Conservation (phyloP, 768 basidiomycete genomes). For the Hemileccinum rubropunctum region DNA sequence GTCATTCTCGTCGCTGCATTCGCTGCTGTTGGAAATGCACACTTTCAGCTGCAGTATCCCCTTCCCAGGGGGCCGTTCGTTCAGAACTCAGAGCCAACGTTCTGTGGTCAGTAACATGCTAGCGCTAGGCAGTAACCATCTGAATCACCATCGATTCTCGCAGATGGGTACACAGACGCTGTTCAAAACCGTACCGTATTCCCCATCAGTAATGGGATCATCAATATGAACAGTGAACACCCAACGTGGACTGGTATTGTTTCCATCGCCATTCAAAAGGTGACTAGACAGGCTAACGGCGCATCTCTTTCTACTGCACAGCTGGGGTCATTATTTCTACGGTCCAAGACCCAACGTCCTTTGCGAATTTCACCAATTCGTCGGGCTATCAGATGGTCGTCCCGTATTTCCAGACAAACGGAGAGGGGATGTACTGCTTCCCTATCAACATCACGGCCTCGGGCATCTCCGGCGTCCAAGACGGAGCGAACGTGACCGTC, state of each 20-base stretch:
- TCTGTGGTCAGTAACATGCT: conserved; percentile 56
- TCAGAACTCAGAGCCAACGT: conserved; percentile 52
- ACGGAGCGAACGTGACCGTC: conserved; percentile 74
- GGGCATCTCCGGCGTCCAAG: conserved; percentile 41
- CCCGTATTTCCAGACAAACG: conserved; percentile 47
- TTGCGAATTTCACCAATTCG: conserved; percentile 49
- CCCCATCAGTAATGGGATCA: conserved; percentile 60
- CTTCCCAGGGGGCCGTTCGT: conserved; percentile 67
- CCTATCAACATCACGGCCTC: conserved; percentile 57
- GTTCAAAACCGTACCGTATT: conserved; percentile 60
- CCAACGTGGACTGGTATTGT: conserved; percentile 51
- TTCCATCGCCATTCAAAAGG: neutral
- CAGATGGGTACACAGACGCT: conserved; percentile 46
- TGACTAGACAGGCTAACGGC: neutral
- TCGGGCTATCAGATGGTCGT: conserved; percentile 37
- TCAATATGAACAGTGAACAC: conserved; percentile 57
- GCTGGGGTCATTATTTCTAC: conserved; percentile 58
- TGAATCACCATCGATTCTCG: conserved; percentile 36
- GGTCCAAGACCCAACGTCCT: conserved; percentile 55
- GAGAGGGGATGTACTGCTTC: conserved; percentile 66
- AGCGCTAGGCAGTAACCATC: neutral
- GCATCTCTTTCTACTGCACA: conserved; percentile 22
- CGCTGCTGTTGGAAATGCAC: conserved; percentile 50
- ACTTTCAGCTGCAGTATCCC: conserved; percentile 82
- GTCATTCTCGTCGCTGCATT: conserved; percentile 33